Percentiles rank a stretch among this genome's conserved stretches.
phyloP scores from a whole-genome alignment of 1,284 basidiomycete species.

The Exsudoporus floridanus region DNA sequence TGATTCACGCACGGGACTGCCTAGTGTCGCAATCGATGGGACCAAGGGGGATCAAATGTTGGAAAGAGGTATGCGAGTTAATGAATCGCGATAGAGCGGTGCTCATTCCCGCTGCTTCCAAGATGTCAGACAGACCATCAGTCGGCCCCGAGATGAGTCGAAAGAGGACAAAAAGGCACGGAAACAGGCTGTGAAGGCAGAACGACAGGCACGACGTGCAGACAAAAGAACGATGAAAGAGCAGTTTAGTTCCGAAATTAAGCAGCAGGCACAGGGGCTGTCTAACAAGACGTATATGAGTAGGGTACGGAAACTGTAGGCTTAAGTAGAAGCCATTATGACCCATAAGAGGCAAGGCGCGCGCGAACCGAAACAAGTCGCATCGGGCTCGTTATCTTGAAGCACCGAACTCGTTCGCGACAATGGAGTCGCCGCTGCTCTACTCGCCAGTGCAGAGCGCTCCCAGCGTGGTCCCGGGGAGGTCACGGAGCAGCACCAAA shows the following conservation, averaged over 20 bases:
- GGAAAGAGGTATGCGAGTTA: constrained; percentile 23
- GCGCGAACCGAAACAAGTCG: constrained; percentile 9
- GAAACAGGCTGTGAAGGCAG: constrained; percentile 85
- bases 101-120: constrained; percentile 12
- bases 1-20: constrained; percentile 75
- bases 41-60: constrained; percentile 1
- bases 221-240: constrained; percentile 84
- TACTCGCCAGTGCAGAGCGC: constrained; percentile 42
- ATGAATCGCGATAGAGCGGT: background rate
- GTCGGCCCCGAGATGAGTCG: constrained; percentile 77
- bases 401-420: background rate
- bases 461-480: constrained; percentile 45
- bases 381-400: constrained; percentile 7
- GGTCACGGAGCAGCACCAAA: constrained; percentile 63
- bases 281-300: constrained; percentile 32
- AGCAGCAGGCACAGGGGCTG: constrained; percentile 63
- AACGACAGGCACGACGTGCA: constrained; percentile 69
- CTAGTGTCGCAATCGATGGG: constrained; percentile 45
- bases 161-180: constrained; percentile 86
- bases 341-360: constrained; percentile 14
- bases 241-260: constrained; percentile 73
- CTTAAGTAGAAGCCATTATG: background rate
- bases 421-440: constrained; percentile 35
- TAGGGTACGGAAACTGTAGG: constrained; percentile 25
- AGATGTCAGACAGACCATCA: constrained; percentile 50